Percentiles rank a stretch among this genome's conserved stretches.
Evolutionary conservation across 2,329 filamentous ascomycete genomes (phyloP).

Genomic region (Claviceps africana): DNA sequence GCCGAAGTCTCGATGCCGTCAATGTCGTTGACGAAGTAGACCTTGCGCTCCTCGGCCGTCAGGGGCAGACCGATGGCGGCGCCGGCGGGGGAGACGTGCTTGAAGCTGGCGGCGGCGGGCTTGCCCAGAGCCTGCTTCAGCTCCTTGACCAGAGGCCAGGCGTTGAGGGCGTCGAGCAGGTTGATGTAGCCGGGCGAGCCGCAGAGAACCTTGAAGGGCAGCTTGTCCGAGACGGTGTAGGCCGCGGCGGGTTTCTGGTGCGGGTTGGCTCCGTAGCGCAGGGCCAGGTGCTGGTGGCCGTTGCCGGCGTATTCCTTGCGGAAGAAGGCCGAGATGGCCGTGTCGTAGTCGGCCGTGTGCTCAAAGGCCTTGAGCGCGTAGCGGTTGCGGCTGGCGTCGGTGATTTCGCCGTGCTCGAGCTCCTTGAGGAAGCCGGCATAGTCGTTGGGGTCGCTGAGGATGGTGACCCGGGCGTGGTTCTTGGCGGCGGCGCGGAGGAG

Average conservation of each 20-base stretch:
- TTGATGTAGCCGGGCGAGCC: slow-evolving; percentile 96
- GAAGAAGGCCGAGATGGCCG: slow-evolving; percentile 92
- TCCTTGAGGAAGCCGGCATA: slow-evolving; percentile 90
- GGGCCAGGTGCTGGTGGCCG: slow-evolving; percentile 66
- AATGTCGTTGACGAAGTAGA: slow-evolving; percentile 97
- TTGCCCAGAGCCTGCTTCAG: slow-evolving; percentile 75
- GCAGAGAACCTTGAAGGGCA: slow-evolving; percentile 90
- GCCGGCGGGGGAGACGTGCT: slow-evolving; percentile 94
- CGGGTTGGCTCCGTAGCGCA: slow-evolving; percentile 93
- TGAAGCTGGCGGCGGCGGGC: slow-evolving; percentile 93
- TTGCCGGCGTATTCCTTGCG: slow-evolving; percentile 87
- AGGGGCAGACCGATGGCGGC: slow-evolving; percentile 87
- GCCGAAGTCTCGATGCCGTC: slow-evolving; percentile 71
- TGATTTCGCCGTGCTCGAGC: slow-evolving; percentile 74
- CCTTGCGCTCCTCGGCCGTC: slow-evolving; percentile 77
- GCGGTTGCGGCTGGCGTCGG: slow-evolving; percentile 68
- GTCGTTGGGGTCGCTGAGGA: slow-evolving; percentile 85
- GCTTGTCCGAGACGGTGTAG: slow-evolving; percentile 53
- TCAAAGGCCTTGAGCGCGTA: slow-evolving; percentile 97
- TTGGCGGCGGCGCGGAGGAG: slow-evolving; percentile 93
- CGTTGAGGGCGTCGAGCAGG: slow-evolving; percentile 87
- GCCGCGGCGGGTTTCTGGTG: slow-evolving; percentile 95
- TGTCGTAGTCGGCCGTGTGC: slow-evolving; percentile 94
- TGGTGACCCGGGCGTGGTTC: slow-evolving; percentile 92
- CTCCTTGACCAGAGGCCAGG: slow-evolving; percentile 94